Base-by-base conservation (phyloP, 441 rosid genomes). In the Bocquillonia castaneifolia region DNA sequence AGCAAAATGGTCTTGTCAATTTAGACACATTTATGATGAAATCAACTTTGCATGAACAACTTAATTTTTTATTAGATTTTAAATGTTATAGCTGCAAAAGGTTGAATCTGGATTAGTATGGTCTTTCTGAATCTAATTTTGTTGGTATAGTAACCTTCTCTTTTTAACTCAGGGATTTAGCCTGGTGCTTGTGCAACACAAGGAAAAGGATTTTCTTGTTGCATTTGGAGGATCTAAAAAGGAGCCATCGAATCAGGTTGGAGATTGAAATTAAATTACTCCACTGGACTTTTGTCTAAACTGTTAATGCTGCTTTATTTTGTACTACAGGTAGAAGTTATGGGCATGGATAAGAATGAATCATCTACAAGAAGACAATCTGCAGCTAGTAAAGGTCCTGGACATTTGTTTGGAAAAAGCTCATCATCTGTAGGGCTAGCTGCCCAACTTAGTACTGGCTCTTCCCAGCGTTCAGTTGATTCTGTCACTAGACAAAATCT, bases 231-330 rank as follows among this genome's bases (percentile, higher is more conserved):
- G 99, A 67, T 77, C 72, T 45, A 88, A 73, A 76, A 94, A 92
- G 76, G 98, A 94, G 77, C 89, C 89, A 51, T 87, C 94, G 28
- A 87, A 88, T 82, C 98, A 94, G 99, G 99, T 94, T 64, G 23
- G 71, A 60, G 72, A 56, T 70, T 74, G 52, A 66, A 56, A 59
- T 64, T 62, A 28, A 59, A 63, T 50, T 20, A 50, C 28, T 60
- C 61, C 25, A 14, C 29, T 3, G 36, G 29, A 34, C 5, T 62
- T 45, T 42, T 25, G 48, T 9, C 45, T 28, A 9, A 3, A 64
- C 36, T 67, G 37, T 37, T 53, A 40, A 70, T 42, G 40, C 67
- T 66, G 47, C 15, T 39, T 65, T 63, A 5, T 44, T 37, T 37
- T 71, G 68, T 50, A 51, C 59, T 64, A 44, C 80, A 94, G 98